phyloP scores from a whole-genome alignment of 257 asterid genomes.

The Solanum sitiens region DNA sequence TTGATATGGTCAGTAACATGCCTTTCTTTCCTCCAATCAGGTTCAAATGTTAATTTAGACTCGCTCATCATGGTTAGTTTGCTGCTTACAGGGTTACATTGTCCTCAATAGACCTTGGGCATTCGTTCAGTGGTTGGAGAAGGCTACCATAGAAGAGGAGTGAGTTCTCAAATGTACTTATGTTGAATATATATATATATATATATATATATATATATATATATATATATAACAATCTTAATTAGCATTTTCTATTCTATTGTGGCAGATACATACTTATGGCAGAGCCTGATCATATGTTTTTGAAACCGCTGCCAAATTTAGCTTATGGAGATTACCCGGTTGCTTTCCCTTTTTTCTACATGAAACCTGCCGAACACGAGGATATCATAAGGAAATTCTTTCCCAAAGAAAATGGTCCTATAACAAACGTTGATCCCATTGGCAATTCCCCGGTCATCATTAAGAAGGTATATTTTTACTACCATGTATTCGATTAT shows the following conservation, averaged over 20 bases:
- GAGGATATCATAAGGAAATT: conserved; percentile 34
- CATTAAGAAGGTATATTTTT: conserved; percentile 30
- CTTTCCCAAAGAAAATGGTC: conserved; percentile 47
- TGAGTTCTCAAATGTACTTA: conserved; percentile 12
- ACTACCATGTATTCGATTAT: neutral
- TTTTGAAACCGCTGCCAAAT: conserved; percentile 41
- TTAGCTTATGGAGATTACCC: conserved; percentile 33
- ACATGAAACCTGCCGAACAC: conserved; percentile 34
- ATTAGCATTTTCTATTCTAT: neutral
- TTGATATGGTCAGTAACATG: conserved; percentile 35
- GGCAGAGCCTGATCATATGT: conserved; percentile 68
- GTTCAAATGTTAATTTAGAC: too few relatives aligned
- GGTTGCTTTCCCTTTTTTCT: conserved; percentile 48
- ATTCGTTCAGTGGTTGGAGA: conserved; percentile 57
- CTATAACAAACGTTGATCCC: conserved; percentile 41
- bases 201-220: too few relatives aligned
- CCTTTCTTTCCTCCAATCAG: neutral
- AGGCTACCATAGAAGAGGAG: conserved; percentile 55
- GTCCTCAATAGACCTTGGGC: conserved; percentile 76
- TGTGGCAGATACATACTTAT: conserved; percentile 42
- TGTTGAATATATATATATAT: too few relatives aligned
- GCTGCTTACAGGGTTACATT: conserved; percentile 37
- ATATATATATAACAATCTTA: neutral
- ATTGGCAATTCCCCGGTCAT: conserved; percentile 60
- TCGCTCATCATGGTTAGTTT: neutral